phyloP scores from a whole-genome alignment of 2,329 filamentous ascomycete genomes.

The Nigrograna mackinnonii region DNA sequence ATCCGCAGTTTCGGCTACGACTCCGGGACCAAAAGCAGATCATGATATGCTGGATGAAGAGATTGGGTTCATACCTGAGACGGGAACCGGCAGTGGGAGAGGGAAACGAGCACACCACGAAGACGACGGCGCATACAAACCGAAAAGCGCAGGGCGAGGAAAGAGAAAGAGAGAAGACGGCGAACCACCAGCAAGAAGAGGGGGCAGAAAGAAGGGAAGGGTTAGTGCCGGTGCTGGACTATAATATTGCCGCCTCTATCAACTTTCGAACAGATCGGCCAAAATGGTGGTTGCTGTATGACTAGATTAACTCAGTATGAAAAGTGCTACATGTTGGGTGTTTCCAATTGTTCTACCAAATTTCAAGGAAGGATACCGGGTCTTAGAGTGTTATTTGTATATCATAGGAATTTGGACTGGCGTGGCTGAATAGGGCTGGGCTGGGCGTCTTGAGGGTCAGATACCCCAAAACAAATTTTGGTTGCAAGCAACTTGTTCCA shows the following conservation, averaged over 20 bases:
- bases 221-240: conserved; percentile 18
- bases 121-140: conserved; percentile 51
- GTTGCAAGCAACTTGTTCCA: too few relatives aligned
- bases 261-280: too few relatives aligned
- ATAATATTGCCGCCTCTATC: not conserved
- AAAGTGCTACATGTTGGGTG: too few relatives aligned
- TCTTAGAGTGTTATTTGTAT: not conserved
- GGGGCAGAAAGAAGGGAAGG: conserved; percentile 36
- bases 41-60: conserved; percentile 46
- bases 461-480: not conserved
- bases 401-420: not conserved
- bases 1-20: conserved; percentile 36
- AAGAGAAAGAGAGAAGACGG: conserved; percentile 50
- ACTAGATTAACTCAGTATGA: too few relatives aligned
- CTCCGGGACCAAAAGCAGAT: conserved; percentile 38
- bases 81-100: conserved; percentile 27
- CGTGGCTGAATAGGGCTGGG: not conserved
- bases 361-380: too few relatives aligned
- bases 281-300: too few relatives aligned
- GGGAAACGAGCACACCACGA: conserved; percentile 33
- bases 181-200: conserved; percentile 32
- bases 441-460: not conserved
- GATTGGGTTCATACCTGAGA: conserved; percentile 32
- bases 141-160: conserved; percentile 47
- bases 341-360: too few relatives aligned